A percentile compares a stretch with the other conserved stretches of the same genome.
Evolutionary conservation across 257 asterid species (phyloP).

Genomic region (Solanum raphanifolium): DNA sequence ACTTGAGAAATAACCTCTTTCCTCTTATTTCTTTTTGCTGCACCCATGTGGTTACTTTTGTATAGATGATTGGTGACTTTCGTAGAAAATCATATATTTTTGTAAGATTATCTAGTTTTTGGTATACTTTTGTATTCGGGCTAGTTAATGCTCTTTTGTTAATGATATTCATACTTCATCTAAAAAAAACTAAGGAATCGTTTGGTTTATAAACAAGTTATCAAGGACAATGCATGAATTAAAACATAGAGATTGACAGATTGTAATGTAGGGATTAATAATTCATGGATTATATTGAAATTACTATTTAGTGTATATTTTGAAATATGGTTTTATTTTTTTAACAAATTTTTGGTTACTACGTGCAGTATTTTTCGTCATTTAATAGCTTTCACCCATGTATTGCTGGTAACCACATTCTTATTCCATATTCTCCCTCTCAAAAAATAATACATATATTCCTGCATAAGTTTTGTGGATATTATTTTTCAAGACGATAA

Average conservation of each 20-base stretch:
- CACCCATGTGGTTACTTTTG: not conserved
- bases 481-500: not conserved
- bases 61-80: not conserved
- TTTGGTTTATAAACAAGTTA: not conserved
- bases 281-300: not conserved
- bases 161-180: not conserved
- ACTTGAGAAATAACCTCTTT: not conserved
- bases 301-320: not conserved
- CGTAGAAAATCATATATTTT: not conserved
- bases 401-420: not conserved
- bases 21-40: not conserved
- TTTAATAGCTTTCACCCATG: not conserved
- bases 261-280: not conserved
- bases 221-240: not conserved
- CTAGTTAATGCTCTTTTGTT: not conserved
- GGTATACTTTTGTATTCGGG: not conserved
- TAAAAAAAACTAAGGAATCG: not conserved
- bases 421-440: not conserved
- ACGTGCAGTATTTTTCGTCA: not conserved
- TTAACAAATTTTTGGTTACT: not conserved
- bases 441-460: not conserved
- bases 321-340: not conserved
- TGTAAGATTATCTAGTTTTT: too few relatives aligned
- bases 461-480: not conserved
- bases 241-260: not conserved